Conservation (phyloP, 192 early-diverging fungal species). For the Backusella psychrophila region DNA sequence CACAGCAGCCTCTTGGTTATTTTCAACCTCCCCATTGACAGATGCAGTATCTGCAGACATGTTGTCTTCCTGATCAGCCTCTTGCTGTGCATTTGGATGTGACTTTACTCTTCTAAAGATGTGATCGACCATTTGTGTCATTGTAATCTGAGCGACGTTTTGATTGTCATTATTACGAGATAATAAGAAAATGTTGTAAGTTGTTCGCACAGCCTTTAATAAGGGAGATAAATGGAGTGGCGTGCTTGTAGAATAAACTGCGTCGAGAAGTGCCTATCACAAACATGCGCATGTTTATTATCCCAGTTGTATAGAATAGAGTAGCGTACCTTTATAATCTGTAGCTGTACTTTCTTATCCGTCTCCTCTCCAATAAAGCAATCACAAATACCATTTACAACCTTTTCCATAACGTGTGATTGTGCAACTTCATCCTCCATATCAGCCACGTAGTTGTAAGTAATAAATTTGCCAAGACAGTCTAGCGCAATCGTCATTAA, state of each 20-base stretch:
- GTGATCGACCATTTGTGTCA: slow-evolving; percentile 87
- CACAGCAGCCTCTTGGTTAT: background rate
- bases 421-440: slow-evolving; percentile 38
- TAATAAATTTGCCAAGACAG: slow-evolving; percentile 78
- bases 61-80: background rate
- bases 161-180: slow-evolving; percentile 70
- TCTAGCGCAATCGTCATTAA: slow-evolving; percentile 73
- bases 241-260: slow-evolving; percentile 65
- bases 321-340: slow-evolving; percentile 74
- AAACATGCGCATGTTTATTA: background rate
- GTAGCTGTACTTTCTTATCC: slow-evolving; percentile 85
- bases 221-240: slow-evolving; percentile 74
- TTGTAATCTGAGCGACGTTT: slow-evolving; percentile 82
- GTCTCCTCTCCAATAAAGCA: slow-evolving; percentile 77
- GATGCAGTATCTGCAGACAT: background rate
- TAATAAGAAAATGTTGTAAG: slow-evolving; percentile 88
- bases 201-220: slow-evolving; percentile 78
- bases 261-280: slow-evolving; percentile 72
- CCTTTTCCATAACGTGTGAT: slow-evolving; percentile 56
- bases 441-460: slow-evolving; percentile 60
- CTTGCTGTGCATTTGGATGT: background rate
- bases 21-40: background rate
- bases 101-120: slow-evolving; percentile 71
- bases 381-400: slow-evolving; percentile 77
- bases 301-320: background rate